Base-by-base conservation (phyloP, 2,329 filamentous ascomycete species). In the Aspergillus sp. region DNA sequence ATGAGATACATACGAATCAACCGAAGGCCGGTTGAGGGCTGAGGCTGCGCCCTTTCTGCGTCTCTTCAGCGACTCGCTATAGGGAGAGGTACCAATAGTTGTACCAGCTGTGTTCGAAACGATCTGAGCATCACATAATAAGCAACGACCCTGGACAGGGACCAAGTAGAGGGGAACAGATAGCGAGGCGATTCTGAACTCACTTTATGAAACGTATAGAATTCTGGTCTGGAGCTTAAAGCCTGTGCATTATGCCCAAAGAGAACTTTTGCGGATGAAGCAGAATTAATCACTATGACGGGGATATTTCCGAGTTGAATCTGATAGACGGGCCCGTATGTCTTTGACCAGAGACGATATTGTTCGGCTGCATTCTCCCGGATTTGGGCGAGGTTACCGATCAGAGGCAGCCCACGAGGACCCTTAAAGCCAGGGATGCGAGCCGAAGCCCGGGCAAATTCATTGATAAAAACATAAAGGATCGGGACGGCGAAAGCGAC, bases 61-160 rank as follows among this genome's bases (percentile, higher is more conserved):
- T 5, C 85, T 77, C 69, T 88, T 89, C 27, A 88, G 72, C 0
- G 82, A 86, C 3, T 89, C 86, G 54, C 82, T 85, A 67, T 86
- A 89, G 0, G 86, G 86, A 1, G 84, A 86, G 0, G 86, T 89
- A 0, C 86, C 86, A 56, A 89, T 88, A 0, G 86, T 89, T 0
- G 86, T 88, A 5, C 86, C 86, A 1, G 85, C 82, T 0, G 86
- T 88, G 44, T 86, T 84, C 2, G 84, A 86, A 2, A 88, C 77
- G 2, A 87, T 82, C 82, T 85, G 47, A 6, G 9, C 27, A 19
- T 40, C 30, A 2, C 5, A 48, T 19, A 11, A 48, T 58, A 22
- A 60, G 52, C 20, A 5, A 13, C 11, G 17, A 17, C 19, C 15
- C 13, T 4, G 27, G 20, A 19, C 12, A 46, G 8, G n/a, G n/a